Base-by-base conservation (phyloP, 495 filamentous ascomycete genomes). In the Penicillium soppii region DNA sequence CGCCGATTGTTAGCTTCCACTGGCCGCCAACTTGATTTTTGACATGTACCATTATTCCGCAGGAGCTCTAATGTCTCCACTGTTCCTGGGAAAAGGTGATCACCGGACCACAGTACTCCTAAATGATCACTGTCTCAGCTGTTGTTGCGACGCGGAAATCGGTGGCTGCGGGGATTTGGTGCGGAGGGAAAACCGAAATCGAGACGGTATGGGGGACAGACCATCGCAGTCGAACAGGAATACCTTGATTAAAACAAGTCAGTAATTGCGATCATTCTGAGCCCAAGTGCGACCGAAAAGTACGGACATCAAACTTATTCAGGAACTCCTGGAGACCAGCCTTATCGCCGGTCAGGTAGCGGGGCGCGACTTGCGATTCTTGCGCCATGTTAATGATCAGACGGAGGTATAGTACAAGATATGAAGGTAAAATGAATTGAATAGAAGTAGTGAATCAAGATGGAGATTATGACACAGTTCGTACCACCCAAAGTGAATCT, bases 181-280 rank as follows among this genome's bases (percentile, higher is more conserved):
- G 22, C 42, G 46, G 43, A 42, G 36, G 46, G 50, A 32, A 56
- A 45, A 40, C 38, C 46, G 51, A 49, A 43, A 53, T 49, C 37
- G 44, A 40, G 19, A 22, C 5, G 23, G 37, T n/a, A 15, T 13
- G 16, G 21, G 32, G 39, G 10, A 73, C 80, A 54, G 72, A 96
- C 92, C 94, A 82, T 98, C 94, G 70, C 94, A 98, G 65, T 98
- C 94, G 58, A 98, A 90, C 7, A 98, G 75, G 64, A 98, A 97
- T 23, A 89, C 82, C 92, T 97, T 59, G 13, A 42, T 6, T 16
- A 12, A 5, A 32, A 7, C n/a, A 1, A 15, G 26, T 55, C 15
- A 56, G 38, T 49, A 35, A 52, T 35, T 23, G 43, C 9, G 22
- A 19, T 16, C 20, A 21, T 5, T 16, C 9, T 1, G 10, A 32